Percentiles rank a stretch among this genome's conserved stretches.
Evolutionary conservation across 2,329 filamentous ascomycete genomes (phyloP).

Genomic region (Colletotrichum trifolii): DNA sequence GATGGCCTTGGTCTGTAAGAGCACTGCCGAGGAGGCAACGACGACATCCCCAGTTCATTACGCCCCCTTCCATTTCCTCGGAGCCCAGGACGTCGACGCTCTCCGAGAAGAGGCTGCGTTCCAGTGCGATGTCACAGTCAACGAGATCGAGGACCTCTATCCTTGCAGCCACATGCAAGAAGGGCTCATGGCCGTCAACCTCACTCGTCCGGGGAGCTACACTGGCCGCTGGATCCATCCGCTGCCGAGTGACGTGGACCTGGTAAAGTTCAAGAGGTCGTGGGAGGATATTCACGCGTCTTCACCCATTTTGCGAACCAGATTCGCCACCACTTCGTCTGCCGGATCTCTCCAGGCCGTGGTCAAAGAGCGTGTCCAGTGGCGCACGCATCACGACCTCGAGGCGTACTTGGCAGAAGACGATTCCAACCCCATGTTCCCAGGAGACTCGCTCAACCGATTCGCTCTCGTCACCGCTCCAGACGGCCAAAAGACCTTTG

Average conservation of each 20-base stretch:
- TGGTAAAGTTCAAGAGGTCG: slow-evolving; percentile 33
- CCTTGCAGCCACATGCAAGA: slow-evolving; percentile 40
- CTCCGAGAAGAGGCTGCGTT: slow-evolving; percentile 10
- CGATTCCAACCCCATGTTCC: slow-evolving; percentile 36
- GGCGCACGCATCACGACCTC: slow-evolving; percentile 19
- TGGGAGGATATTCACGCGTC: slow-evolving; percentile 37
- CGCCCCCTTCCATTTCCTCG: slow-evolving; percentile 8
- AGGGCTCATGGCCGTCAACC: slow-evolving; percentile 40
- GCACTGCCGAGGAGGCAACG: not conserved
- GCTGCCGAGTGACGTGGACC: slow-evolving; percentile 25
- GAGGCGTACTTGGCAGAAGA: slow-evolving; percentile 21
- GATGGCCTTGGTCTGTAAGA: slow-evolving; percentile 27
- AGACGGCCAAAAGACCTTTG: slow-evolving; percentile 23
- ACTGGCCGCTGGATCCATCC: slow-evolving; percentile 33
- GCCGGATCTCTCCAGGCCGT: slow-evolving; percentile 62
- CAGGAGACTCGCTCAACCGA: slow-evolving; percentile 38
- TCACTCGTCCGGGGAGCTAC: slow-evolving; percentile 40
- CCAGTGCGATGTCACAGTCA: slow-evolving; percentile 8
- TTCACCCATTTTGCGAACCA: slow-evolving; percentile 39
- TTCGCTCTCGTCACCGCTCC: slow-evolving; percentile 35
- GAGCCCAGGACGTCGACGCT: not conserved
- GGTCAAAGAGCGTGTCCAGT: not conserved
- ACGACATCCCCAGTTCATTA: rapidly evolving
- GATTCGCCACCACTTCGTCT: slow-evolving; percentile 34
- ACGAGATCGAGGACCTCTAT: slow-evolving; percentile 37